phyloP scores from a whole-genome alignment of 306 rosid species.

The Betula pendula region DNA sequence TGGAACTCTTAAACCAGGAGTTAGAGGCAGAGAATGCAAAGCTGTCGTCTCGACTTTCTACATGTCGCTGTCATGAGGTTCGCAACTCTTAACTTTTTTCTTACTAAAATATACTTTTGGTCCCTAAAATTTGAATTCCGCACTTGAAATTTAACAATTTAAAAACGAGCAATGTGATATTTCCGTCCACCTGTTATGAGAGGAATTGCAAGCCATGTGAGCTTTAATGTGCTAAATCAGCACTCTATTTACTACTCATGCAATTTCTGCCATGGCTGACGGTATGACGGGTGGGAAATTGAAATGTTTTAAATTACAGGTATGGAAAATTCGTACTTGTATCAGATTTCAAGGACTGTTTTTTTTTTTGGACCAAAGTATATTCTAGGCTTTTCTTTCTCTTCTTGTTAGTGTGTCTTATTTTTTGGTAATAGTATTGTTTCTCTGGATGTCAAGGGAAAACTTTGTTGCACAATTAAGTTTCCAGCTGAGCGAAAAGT shows the following conservation, averaged over 20 bases:
- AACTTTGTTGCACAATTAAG: neutral
- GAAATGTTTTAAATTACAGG: too few relatives aligned
- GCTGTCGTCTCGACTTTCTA: slow-evolving; percentile 57
- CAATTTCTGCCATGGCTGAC: too few relatives aligned
- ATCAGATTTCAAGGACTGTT: too few relatives aligned
- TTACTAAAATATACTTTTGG: slow-evolving; percentile 15
- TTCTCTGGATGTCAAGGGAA: neutral
- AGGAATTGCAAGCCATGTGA: neutral
- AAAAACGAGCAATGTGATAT: too few relatives aligned
- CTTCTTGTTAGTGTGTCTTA: neutral
- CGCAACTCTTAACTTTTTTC: slow-evolving; percentile 13
- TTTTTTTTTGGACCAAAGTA: too few relatives aligned
- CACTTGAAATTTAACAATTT: neutral
- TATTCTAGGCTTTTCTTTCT: neutral
- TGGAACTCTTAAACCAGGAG: slow-evolving; percentile 43
- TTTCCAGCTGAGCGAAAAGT: neutral
- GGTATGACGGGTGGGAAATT: too few relatives aligned
- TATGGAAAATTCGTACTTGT: too few relatives aligned
- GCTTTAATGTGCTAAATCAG: neutral
- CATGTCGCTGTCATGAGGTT: slow-evolving; percentile 55
- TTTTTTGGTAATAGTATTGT: neutral
- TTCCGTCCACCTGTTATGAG: neutral
- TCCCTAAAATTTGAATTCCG: neutral
- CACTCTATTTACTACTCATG: too few relatives aligned
- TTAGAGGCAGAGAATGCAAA: slow-evolving; percentile 65